phyloP scores from a whole-genome alignment of 352 stramenopile species.

The Globisporangium rhizosaccharum region DNA sequence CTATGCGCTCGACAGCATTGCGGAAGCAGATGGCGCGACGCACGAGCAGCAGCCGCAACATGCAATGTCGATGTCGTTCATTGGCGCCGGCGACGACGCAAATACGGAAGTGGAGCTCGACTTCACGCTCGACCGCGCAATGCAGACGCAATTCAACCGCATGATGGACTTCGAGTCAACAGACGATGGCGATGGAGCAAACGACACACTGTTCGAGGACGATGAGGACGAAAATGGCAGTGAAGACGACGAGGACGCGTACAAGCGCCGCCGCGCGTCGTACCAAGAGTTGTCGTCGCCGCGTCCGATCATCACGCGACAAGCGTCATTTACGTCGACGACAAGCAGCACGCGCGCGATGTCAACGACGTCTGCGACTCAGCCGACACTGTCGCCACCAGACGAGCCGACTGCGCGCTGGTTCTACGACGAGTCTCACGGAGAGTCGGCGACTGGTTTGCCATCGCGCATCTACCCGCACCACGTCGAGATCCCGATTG shows the following conservation, averaged over 20 bases:
- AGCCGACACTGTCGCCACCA: conserved; percentile 44
- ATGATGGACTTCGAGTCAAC: conserved; percentile 65
- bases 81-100: conserved; percentile 59
- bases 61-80: conserved; percentile 79
- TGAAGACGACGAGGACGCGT: conserved; percentile 18
- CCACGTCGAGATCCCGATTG: conserved; percentile 84
- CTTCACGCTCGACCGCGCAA: conserved; percentile 66
- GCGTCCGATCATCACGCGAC: conserved; percentile 37
- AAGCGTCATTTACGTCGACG: conserved; percentile 52
- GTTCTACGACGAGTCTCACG: conserved; percentile 64
- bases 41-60: conserved; percentile 11
- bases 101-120: conserved; percentile 80
- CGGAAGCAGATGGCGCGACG: conserved; percentile 12
- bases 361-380: conserved; percentile 38
- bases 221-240: conserved; percentile 27
- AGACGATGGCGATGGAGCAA: conserved; percentile 27
- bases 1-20: conserved; percentile 13
- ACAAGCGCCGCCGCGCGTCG: conserved; percentile 10
- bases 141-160: conserved; percentile 67
- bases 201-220: conserved; percentile 14
- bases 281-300: conserved; percentile 37
- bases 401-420: conserved; percentile 73
- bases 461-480: conserved; percentile 81
- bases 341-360: conserved; percentile 33
- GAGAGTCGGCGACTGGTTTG: conserved; percentile 24